Percentiles rank a stretch among this genome's conserved stretches.
Evolutionary conservation across 495 filamentous ascomycete genomes (phyloP).

Genomic region (Xylaria nigripes): DNA sequence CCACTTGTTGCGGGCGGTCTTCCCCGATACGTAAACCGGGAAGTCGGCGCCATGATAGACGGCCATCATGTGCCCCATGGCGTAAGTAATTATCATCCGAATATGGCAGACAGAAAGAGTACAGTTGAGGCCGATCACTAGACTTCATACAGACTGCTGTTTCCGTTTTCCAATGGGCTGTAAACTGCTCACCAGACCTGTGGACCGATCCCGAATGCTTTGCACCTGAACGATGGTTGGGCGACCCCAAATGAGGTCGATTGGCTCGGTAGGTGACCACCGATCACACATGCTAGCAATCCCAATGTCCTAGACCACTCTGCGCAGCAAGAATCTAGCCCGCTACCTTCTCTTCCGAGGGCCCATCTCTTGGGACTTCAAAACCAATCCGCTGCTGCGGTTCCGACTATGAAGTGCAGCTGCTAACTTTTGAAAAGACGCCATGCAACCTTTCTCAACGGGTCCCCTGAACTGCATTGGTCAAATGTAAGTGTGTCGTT

Average conservation of each 20-base stretch:
- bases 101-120: too few species aligned
- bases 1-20: constrained; percentile 44
- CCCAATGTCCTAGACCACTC: too few species aligned
- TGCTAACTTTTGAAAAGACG: constrained; percentile 13
- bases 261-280: constrained; percentile 17
- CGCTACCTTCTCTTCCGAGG: too few species aligned
- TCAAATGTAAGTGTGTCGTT: constrained; percentile 46
- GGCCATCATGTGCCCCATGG: constrained; percentile 38
- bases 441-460: constrained; percentile 44
- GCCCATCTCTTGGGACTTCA: too few species aligned
- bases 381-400: not conserved
- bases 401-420: not conserved
- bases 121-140: too few species aligned
- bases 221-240: constrained; percentile 44
- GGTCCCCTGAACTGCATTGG: constrained; percentile 51
- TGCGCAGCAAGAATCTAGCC: too few species aligned
- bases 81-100: constrained; percentile 9
- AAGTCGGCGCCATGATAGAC: constrained; percentile 37
- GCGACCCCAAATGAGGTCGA: constrained; percentile 37
- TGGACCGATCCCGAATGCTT: constrained; percentile 43
- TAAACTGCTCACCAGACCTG: constrained; percentile 31
- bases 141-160: constrained; percentile 37
- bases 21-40: constrained; percentile 36
- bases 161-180: constrained; percentile 40
- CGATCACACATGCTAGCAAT: not conserved